These are phyloP conservation scores for Fomes fomentarius DNA, from an alignment of 1,284 basidiomycete species.

Conservation along the genomic window DNA sequence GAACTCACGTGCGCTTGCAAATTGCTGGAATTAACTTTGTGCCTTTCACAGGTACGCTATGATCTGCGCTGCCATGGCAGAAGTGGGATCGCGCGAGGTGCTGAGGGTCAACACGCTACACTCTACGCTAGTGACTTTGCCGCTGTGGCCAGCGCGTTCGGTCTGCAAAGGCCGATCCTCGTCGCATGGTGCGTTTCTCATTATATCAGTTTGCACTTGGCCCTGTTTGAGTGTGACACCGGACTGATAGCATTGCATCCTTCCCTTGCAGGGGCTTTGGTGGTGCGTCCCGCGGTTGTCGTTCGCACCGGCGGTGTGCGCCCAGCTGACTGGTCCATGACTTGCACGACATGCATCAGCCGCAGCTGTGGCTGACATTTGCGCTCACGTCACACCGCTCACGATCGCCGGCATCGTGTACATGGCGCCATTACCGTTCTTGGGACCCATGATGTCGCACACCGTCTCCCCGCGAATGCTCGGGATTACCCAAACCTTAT, in stretches of 20 bases:
- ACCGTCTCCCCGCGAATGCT: conserved; percentile 21
- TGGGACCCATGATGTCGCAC: conserved; percentile 18
- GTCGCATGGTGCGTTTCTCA: conserved; percentile 31
- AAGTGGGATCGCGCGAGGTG: conserved; percentile 25
- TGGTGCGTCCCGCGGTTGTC: conserved; percentile 11
- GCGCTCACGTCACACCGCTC: conserved; percentile 15
- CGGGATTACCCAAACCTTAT: conserved; percentile 16
- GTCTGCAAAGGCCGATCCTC: conserved; percentile 26
- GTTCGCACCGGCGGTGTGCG: no score
- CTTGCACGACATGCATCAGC: conserved; percentile 15
- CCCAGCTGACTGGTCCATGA: no score
- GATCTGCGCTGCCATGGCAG: conserved; percentile 37
- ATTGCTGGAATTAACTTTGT: neutral
- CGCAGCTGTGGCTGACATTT: conserved; percentile 26
- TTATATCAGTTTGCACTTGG: no score
- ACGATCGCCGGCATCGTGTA: conserved; percentile 27
- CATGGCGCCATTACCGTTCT: conserved; percentile 25
- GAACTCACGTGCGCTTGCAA: neutral
- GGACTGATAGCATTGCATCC: neutral
- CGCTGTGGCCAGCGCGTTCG: conserved; percentile 31
- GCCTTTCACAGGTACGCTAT: conserved; percentile 35
- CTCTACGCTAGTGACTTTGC: conserved; percentile 32
- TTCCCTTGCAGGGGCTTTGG: conserved; percentile 15
- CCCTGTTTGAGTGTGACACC: conserved; percentile 2
- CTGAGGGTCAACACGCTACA: conserved; percentile 23